phyloP scores from a whole-genome alignment of 2,329 filamentous ascomycete genomes.

The Fusarium metavorans region DNA sequence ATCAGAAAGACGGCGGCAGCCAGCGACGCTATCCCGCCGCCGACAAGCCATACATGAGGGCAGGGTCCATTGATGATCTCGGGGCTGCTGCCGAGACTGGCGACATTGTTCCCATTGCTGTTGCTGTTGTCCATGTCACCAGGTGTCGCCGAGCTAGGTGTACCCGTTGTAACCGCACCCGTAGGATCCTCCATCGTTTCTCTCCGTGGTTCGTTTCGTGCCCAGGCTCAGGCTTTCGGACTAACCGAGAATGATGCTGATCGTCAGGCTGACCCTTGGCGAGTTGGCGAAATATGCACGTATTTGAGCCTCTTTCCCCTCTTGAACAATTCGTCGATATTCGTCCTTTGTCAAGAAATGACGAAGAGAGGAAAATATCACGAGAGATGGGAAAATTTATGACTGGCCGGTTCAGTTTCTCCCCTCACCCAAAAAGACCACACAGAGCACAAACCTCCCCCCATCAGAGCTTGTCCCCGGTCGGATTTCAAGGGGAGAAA shows the following conservation, averaged over 20 bases:
- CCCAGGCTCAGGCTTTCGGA: background rate
- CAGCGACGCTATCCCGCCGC: conserved; percentile 43
- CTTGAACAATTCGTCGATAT: background rate
- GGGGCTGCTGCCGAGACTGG: conserved; percentile 26
- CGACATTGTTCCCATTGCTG: conserved; percentile 1
- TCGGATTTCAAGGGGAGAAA: background rate
- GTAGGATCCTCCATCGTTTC: background rate
- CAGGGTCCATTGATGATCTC: conserved; percentile 26
- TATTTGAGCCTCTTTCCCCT: background rate
- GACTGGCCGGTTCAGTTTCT: background rate
- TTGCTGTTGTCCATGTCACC: conserved; percentile 14
- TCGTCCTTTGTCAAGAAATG: too few species aligned
- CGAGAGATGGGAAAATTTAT: conserved; percentile 18
- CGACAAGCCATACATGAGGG: conserved; percentile 44
- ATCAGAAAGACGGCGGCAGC: conserved; percentile 43
- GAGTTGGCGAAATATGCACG: background rate
- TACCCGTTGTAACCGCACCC: conserved; percentile 1
- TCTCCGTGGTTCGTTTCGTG: background rate
- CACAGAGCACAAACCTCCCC: background rate
- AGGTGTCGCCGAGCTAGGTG: conserved; percentile 1
- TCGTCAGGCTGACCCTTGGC: background rate
- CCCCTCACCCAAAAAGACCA: background rate
- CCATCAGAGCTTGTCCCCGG: background rate
- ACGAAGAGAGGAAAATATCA: conserved; percentile 18
- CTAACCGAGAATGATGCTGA: background rate